Evolutionary conservation across 768 basidiomycete species (phyloP).

Genomic region (Tricholoma terreum): DNA sequence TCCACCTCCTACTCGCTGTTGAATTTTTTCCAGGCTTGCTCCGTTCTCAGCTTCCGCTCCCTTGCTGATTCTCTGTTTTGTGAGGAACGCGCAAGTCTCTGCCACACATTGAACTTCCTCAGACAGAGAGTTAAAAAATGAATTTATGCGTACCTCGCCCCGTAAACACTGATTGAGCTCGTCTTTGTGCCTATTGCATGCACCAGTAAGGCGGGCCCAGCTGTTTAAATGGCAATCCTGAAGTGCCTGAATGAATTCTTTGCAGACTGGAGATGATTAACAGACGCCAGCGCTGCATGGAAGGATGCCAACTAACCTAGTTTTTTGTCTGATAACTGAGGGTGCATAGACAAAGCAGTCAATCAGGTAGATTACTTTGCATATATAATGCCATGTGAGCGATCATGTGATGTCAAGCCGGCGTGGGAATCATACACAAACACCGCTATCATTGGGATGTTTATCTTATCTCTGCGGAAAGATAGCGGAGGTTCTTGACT

Average conservation of each 20-base stretch:
- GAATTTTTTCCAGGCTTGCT: slow-evolving; percentile 61
- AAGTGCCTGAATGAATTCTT: slow-evolving; percentile 74
- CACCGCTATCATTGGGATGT: too few species aligned
- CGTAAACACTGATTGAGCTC: slow-evolving; percentile 68
- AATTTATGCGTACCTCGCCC: slow-evolving; percentile 51
- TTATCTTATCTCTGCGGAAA: too few species aligned
- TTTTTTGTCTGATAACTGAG: slow-evolving; percentile 68
- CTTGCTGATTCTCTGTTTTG: slow-evolving; percentile 62
- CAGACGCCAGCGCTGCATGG: slow-evolving; percentile 1
- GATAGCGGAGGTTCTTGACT: too few species aligned
- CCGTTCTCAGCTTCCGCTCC: slow-evolving; percentile 50
- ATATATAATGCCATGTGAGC: too few species aligned
- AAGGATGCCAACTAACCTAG: slow-evolving; percentile 37
- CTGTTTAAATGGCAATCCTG: slow-evolving; percentile 62
- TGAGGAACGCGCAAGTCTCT: slow-evolving; percentile 60
- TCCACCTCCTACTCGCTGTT: slow-evolving; percentile 30
- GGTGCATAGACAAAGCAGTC: slow-evolving; percentile 49
- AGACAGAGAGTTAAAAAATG: neutral
- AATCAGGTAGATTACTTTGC: too few species aligned
- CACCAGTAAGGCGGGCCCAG: slow-evolving; percentile 66
- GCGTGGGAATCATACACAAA: too few species aligned
- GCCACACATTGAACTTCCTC: slow-evolving; percentile 2
- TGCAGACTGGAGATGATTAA: slow-evolving; percentile 49
- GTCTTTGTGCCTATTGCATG: slow-evolving; percentile 67
- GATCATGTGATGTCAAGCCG: too few species aligned